Percentiles rank a stretch among this genome's conserved stretches.
Conservation (phyloP, 2,329 filamentous ascomycete genomes). For the Aspergillus ibericus region DNA sequence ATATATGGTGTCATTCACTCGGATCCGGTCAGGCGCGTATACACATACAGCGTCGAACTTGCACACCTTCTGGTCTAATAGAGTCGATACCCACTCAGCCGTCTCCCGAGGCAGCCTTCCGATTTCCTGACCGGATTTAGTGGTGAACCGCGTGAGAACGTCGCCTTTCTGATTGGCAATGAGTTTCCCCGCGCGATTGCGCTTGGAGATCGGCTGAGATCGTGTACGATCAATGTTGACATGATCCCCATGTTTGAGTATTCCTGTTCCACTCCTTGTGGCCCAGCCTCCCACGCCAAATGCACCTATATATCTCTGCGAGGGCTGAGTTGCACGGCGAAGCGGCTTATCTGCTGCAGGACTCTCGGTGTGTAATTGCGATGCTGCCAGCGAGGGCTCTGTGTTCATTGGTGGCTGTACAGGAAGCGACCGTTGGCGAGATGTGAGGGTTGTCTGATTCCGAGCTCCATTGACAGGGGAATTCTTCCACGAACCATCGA, state of each 20-base stretch:
- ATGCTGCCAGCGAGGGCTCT: background rate
- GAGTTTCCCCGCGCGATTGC: constrained; percentile 47
- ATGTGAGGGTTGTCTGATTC: constrained; percentile 11
- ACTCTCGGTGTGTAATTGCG: constrained; percentile 1
- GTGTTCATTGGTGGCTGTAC: background rate
- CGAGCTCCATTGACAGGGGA: constrained; percentile 14
- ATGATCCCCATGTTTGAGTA: constrained; percentile 78
- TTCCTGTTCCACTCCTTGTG: constrained; percentile 73
- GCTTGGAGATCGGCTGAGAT: constrained; percentile 59
- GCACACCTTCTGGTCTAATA: constrained; percentile 89
- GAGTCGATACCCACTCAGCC: constrained; percentile 85
- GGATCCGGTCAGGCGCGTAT: constrained; percentile 78
- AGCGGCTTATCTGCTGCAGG: constrained; percentile 2
- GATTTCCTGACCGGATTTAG: constrained; percentile 73
- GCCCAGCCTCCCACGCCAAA: constrained; percentile 93
- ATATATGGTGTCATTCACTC: constrained; percentile 93
- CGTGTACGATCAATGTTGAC: constrained; percentile 85
- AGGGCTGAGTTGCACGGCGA: constrained; percentile 41
- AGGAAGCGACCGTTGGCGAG: constrained; percentile 12
- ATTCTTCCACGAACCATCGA: constrained; percentile 63
- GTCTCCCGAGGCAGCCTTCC: constrained; percentile 83
- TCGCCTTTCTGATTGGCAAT: constrained; percentile 67
- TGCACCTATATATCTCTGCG: constrained; percentile 77
- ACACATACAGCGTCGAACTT: constrained; percentile 84
- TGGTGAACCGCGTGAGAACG: constrained; percentile 89